Conservation (phyloP, 106 monocot species). For the Ottelia alismoides region DNA sequence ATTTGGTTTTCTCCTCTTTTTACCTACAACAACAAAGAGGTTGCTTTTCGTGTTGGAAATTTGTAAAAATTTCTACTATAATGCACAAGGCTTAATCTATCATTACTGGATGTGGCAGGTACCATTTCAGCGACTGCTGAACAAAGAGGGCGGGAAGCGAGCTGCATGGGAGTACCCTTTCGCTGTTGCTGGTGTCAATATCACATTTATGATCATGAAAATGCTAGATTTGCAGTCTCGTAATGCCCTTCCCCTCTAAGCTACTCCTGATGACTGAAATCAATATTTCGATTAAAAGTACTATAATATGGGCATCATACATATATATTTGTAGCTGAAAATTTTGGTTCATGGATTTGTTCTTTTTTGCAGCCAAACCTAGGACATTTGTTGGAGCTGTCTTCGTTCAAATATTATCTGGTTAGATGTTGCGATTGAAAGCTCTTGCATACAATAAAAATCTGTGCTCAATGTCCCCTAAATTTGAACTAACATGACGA, state of each 20-base stretch:
- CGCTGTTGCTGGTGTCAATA: slow-evolving; percentile 61
- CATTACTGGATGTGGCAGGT: slow-evolving; percentile 19
- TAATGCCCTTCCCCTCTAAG: slow-evolving; percentile 2
- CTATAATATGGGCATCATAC: not conserved
- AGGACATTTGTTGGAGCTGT: slow-evolving; percentile 73
- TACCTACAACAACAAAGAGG: not conserved
- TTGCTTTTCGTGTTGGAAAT: not conserved
- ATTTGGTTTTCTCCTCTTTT: not conserved
- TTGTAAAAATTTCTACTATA: not conserved
- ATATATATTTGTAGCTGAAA: not conserved
- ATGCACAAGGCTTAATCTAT: not conserved
- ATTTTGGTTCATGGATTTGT: not conserved
- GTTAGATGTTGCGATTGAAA: slow-evolving; percentile 11
- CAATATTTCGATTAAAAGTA: not conserved
- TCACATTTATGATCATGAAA: slow-evolving; percentile 56
- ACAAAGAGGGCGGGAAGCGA: slow-evolving; percentile 46
- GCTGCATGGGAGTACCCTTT: slow-evolving; percentile 84
- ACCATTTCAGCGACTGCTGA: slow-evolving; percentile 50
- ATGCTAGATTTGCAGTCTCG: slow-evolving; percentile 68
- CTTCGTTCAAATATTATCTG: slow-evolving; percentile 89
- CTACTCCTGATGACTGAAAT: not conserved
- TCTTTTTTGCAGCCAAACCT: slow-evolving; percentile 39
- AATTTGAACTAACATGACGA: no score
- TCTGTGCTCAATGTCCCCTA: no score
- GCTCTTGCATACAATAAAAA: no score